A percentile compares a stretch with the other conserved stretches of the same genome.
Conservation (phyloP, 352 stramenopile genomes). For the Phytopythium ostracodes region DNA sequence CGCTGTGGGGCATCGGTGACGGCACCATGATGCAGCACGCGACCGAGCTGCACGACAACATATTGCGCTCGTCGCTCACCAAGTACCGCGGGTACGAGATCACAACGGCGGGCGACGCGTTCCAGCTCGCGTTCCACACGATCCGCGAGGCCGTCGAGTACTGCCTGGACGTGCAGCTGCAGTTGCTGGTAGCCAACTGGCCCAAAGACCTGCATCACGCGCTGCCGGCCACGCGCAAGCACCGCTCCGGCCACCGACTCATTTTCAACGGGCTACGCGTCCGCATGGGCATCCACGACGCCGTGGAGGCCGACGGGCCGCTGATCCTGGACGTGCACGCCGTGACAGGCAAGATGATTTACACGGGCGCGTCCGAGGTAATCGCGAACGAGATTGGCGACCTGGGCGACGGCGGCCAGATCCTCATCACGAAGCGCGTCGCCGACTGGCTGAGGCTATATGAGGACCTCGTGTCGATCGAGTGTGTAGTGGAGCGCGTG, state of each 20-base stretch:
- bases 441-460: constrained; percentile 46
- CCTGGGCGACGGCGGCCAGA: constrained; percentile 49
- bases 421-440: constrained; percentile 47
- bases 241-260: constrained; percentile 28
- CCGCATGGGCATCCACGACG: constrained; percentile 61
- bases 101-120: constrained; percentile 50
- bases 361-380: constrained; percentile 47
- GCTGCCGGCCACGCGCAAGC: constrained; percentile 37
- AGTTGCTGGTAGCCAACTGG: constrained; percentile 47
- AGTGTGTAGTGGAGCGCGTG: constrained; percentile 37
- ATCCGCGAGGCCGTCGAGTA: constrained; percentile 57
- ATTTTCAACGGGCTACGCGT: constrained; percentile 52
- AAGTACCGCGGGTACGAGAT: constrained; percentile 65
- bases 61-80: constrained; percentile 42
- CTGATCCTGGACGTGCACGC: constrained; percentile 43
- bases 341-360: constrained; percentile 58
- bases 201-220: constrained; percentile 45
- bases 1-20: constrained; percentile 42
- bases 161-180: constrained; percentile 52
- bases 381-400: constrained; percentile 55
- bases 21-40: constrained; percentile 40
- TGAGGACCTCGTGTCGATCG: constrained; percentile 40
- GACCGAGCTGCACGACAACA: constrained; percentile 54
- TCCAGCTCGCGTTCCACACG: constrained; percentile 63
- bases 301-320: constrained; percentile 32